Evolutionary conservation across 2,329 filamentous ascomycete species (phyloP), one percentile per base, ranked within the genome.

Genomic region (Triangularia setosa): DNA sequence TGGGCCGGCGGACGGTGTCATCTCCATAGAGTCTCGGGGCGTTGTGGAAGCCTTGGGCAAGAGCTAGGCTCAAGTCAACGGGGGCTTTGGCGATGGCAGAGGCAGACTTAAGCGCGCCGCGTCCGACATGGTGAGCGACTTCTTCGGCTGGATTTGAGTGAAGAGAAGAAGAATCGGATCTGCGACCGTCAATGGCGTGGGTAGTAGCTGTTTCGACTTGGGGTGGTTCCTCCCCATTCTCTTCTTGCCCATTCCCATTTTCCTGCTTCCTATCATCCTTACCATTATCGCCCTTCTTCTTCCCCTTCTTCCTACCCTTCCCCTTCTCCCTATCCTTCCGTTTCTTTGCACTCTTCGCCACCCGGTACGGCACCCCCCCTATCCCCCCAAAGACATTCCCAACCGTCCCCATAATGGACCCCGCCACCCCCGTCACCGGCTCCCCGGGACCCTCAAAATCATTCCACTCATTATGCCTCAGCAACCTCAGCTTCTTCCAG

Each of bases 371-470:
- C 3, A 90, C 84, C 59, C 85, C 82, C 0, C 84, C 87, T 16
- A 90, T 77, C 0, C 89, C 89, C n/a, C 81, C 79, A 25, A 88
- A 84, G 1, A 88, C 79, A 35, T 85, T 82, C 1, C 83, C 82
- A 2, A 88, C 72, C 0, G 84, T 85, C 2, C 81, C 80, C n/a
- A 84, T 80, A 4, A 91, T 69, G 0, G 87, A 88, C 11, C 85
- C 84, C 33, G 85, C 84, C 3, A 84, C 78, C 2, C 89, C 90
- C 0, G 88, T 90, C 12, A 92, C 78, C 0, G 90, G 90, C 72
- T 92, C 90, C 0, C 89, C 89, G 0, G 89, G 89, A 0, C 90
- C 90, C 68, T 90, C 88, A 70, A 91, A 92, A 70, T 92, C 89
- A 69, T 91, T 90, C 88, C 89, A 92, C 69, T 91, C 88, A 59